A percentile compares a stretch with the other conserved stretches of the same genome.
phyloP scores from a whole-genome alignment of 2,329 filamentous ascomycete species.

The Orbilia quercus region DNA sequence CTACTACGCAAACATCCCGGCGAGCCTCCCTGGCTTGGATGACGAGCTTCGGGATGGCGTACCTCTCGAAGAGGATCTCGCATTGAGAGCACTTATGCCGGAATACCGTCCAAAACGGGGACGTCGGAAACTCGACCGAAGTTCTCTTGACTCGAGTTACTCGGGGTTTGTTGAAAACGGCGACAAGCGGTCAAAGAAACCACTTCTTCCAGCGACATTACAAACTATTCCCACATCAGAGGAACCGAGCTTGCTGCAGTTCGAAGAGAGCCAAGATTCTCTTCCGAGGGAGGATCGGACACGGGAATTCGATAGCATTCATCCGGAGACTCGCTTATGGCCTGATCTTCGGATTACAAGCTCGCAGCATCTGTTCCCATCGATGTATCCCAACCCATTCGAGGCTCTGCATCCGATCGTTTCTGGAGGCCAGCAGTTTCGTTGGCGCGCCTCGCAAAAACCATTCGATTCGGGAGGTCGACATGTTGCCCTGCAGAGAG shows the following conservation, averaged over 20 bases:
- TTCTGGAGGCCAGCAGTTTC: slow-evolving; percentile 61
- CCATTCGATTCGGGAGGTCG: slow-evolving; percentile 25
- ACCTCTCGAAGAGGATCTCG: slow-evolving; percentile 85
- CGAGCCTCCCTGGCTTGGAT: slow-evolving; percentile 61
- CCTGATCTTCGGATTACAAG: slow-evolving; percentile 37
- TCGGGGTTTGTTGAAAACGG: slow-evolving; percentile 68
- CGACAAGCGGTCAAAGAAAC: slow-evolving; percentile 72
- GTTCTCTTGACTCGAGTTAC: slow-evolving; percentile 68
- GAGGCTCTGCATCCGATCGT: slow-evolving; percentile 53
- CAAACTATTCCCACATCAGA: slow-evolving; percentile 62
- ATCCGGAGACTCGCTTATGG: slow-evolving; percentile 45
- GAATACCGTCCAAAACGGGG: slow-evolving; percentile 75
- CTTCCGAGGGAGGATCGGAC: slow-evolving; percentile 58
- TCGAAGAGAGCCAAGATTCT: slow-evolving; percentile 69
- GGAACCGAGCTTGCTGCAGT: slow-evolving; percentile 63
- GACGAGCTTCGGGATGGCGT: slow-evolving; percentile 81
- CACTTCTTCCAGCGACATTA: slow-evolving; percentile 64
- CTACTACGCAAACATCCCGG: slow-evolving; percentile 82
- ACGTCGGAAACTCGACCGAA: slow-evolving; percentile 72
- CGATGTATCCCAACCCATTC: slow-evolving; percentile 43
- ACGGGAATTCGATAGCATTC: slow-evolving; percentile 33
- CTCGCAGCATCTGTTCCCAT: slow-evolving; percentile 41
- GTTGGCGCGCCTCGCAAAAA: slow-evolving; percentile 63
- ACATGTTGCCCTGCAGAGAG: slow-evolving; percentile 27
- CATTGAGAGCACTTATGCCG: slow-evolving; percentile 82